These are phyloP conservation scores for Spergularia bocconei DNA, from an alignment of 148 eudicot species.

Conservation along the genomic window DNA sequence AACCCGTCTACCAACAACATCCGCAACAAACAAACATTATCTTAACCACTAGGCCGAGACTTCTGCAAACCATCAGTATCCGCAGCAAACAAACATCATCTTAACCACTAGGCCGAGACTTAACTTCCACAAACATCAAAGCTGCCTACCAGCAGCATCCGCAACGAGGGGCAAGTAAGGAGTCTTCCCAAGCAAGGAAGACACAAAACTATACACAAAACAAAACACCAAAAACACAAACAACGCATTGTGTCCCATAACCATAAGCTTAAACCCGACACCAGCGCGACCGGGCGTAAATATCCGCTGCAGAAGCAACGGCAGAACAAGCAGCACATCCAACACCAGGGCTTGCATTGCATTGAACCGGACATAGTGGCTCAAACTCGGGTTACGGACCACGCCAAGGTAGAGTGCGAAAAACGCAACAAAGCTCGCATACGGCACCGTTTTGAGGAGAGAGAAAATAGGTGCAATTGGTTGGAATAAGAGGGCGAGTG, in stretches of 20 bases:
- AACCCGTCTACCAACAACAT: conserved; percentile 62
- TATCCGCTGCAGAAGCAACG: conserved; percentile 53
- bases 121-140: conserved; percentile 24
- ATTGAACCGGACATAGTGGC: conserved; percentile 65
- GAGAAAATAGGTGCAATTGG: conserved; percentile 66
- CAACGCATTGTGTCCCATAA: conserved; percentile 49
- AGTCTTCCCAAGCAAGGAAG: conserved; percentile 60
- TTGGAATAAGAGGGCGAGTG: conserved; percentile 39
- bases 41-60: conserved; percentile 11
- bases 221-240: conserved; percentile 56
- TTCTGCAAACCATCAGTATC: conserved; percentile 33
- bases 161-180: conserved; percentile 92
- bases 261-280: conserved; percentile 56
- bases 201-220: conserved; percentile 58
- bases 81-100: background rate
- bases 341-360: conserved; percentile 86
- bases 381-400: conserved; percentile 54
- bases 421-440: conserved; percentile 67
- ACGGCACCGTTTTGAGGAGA: conserved; percentile 63
- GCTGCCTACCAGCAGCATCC: conserved; percentile 84
- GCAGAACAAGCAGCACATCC: conserved; percentile 68
- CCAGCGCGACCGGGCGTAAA: conserved; percentile 60
- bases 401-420: conserved; percentile 66
- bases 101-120: background rate
- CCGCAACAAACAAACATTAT: conserved; percentile 18